Evolutionary conservation across 2,329 filamentous ascomycete species (phyloP).

Genomic region (Colletotrichum noveboracense): DNA sequence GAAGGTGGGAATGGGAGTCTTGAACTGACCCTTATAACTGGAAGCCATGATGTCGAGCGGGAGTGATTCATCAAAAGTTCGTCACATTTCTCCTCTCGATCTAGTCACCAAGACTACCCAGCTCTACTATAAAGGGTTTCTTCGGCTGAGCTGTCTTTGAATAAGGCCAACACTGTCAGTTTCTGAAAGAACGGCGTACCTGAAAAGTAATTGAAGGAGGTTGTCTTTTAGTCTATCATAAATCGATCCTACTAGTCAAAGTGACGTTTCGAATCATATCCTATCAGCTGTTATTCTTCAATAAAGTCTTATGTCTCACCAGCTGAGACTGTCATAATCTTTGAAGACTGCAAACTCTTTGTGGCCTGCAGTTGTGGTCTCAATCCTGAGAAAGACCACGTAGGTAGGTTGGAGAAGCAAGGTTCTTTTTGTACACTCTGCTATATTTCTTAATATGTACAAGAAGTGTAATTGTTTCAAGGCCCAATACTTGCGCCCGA

Average conservation of each 20-base stretch:
- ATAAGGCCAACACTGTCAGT: background rate
- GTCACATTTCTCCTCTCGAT: background rate
- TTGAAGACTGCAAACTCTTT: background rate
- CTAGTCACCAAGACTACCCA: background rate
- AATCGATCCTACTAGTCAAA: background rate
- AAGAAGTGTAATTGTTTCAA: background rate
- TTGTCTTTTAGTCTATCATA: background rate
- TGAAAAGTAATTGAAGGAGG: background rate
- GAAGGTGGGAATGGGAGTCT: too few species aligned
- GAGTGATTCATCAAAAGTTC: background rate
- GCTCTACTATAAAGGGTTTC: background rate
- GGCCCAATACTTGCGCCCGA: background rate
- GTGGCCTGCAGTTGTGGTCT: background rate
- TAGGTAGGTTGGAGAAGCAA: background rate
- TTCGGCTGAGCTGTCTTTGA: background rate
- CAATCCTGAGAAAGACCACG: background rate
- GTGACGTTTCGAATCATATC: background rate
- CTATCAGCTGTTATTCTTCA: background rate
- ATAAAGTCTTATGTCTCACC: background rate
- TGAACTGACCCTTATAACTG: background rate
- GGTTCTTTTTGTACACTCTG: background rate
- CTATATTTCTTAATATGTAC: background rate
- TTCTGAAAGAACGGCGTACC: background rate
- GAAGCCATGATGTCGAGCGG: background rate
- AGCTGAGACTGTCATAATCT: background rate